Conservation (phyloP, 108 stramenopile species). For the Skeletonema tropicum region DNA sequence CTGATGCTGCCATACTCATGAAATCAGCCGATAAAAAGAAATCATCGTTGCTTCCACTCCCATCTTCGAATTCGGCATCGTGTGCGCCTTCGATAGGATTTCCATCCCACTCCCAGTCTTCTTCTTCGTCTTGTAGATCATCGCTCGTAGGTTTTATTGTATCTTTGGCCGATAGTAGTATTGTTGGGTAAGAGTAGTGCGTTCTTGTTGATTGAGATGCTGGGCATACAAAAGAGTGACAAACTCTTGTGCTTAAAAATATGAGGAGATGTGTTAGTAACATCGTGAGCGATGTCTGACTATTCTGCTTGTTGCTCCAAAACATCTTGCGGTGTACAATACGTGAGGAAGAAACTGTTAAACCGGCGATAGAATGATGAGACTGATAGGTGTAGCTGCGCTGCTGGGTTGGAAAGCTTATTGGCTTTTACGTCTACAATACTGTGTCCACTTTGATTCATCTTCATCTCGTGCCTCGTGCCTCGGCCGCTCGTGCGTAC, state of each 20-base stretch:
- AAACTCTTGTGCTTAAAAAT: not conserved
- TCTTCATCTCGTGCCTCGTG: too few species aligned
- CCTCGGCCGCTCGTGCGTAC: too few species aligned
- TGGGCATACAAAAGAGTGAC: not conserved
- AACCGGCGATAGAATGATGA: not conserved
- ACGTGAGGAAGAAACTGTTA: not conserved
- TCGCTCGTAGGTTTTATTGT: not conserved
- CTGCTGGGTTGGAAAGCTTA: too few species aligned
- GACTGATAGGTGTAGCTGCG: too few species aligned
- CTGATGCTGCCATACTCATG: slow-evolving; percentile 17
- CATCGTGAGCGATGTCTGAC: not conserved
- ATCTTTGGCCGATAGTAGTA: slow-evolving; percentile 5
- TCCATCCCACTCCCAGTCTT: slow-evolving; percentile 21
- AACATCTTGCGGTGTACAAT: not conserved
- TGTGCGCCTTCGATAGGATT: slow-evolving; percentile 17
- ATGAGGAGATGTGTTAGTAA: not conserved
- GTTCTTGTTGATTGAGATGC: not conserved
- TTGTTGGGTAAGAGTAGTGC: not conserved
- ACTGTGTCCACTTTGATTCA: too few species aligned
- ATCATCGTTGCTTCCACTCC: slow-evolving; percentile 1
- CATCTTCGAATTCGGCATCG: slow-evolving; percentile 26
- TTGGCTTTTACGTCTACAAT: too few species aligned
- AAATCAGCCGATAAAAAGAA: slow-evolving; percentile 19
- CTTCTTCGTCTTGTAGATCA: not conserved
- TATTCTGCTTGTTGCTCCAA: not conserved